These are phyloP conservation scores for Chaetomium strumarium DNA, from an alignment of 2,329 filamentous ascomycete genomes.

Conservation along the genomic window DNA sequence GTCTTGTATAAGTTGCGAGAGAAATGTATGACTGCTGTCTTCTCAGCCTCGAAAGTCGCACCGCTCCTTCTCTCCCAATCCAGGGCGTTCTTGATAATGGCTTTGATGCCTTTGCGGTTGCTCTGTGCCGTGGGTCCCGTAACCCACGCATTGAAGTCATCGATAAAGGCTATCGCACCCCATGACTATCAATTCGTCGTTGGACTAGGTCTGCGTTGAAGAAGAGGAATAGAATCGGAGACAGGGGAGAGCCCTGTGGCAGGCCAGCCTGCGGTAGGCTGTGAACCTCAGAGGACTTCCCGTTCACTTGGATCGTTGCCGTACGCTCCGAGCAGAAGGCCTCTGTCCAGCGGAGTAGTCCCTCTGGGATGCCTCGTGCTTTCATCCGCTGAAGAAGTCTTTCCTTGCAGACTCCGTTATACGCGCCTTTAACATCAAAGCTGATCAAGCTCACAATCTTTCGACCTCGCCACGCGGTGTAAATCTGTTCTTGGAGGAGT, in stretches of 20 bases:
- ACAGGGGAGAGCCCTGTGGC: background rate
- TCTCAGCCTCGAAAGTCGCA: constrained; percentile 5
- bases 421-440: constrained; percentile 10
- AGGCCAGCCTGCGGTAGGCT: constrained; percentile 6
- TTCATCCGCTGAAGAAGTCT: constrained; percentile 6
- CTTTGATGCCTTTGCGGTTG: constrained; percentile 12
- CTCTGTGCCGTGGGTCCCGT: background rate
- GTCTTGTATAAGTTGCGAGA: background rate
- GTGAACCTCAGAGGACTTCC: background rate
- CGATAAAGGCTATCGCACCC: background rate
- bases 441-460: constrained; percentile 8
- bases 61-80: constrained; percentile 26
- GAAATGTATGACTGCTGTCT: constrained; percentile 10
- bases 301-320: constrained; percentile 9
- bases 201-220: background rate
- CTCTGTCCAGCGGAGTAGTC: constrained; percentile 1
- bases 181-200: background rate
- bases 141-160: background rate
- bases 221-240: background rate
- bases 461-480: background rate
- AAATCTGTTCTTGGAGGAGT: too few species aligned
- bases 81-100: background rate
- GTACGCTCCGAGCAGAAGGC: constrained; percentile 9
- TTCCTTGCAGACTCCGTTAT: constrained; percentile 13
- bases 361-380: constrained; percentile 7